Percentiles rank a stretch among this genome's conserved stretches.
phyloP scores from a whole-genome alignment of 306 rosid genomes.

The Ziziphus jujuba region DNA sequence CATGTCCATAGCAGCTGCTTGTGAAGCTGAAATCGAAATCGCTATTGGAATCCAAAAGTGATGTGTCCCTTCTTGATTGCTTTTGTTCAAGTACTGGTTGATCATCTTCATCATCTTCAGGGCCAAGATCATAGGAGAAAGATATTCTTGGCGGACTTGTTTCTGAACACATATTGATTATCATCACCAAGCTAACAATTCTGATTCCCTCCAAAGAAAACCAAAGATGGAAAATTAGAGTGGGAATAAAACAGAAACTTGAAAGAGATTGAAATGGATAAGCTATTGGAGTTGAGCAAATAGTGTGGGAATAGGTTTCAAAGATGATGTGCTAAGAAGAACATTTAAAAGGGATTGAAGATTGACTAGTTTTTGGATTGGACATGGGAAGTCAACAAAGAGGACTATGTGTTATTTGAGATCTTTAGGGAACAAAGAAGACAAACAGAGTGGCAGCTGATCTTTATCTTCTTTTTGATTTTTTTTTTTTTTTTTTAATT shows the following conservation, averaged over 20 bases:
- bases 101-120: constrained; percentile 19
- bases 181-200: neutral
- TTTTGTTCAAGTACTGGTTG: constrained; percentile 28
- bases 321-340: constrained; percentile 10
- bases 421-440: constrained; percentile 14
- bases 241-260: too few species aligned
- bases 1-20: constrained; percentile 29
- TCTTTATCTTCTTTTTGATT: too few species aligned
- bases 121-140: constrained; percentile 55
- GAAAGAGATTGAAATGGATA: too few species aligned
- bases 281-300: too few species aligned
- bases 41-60: constrained; percentile 53
- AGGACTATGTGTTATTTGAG: constrained; percentile 7
- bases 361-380: constrained; percentile 16
- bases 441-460: too few species aligned
- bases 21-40: constrained; percentile 72
- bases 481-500: too few species aligned
- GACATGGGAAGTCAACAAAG: constrained; percentile 37
- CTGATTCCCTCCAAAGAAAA: neutral
- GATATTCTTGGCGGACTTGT: constrained; percentile 70
- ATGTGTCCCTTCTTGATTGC: constrained; percentile 38
- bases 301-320: neutral
- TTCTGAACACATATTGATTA: constrained; percentile 67
- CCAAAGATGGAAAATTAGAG: neutral
- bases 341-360: constrained; percentile 28